Conservation (phyloP, 345 rosid species). For the Euphorbia peplus region DNA sequence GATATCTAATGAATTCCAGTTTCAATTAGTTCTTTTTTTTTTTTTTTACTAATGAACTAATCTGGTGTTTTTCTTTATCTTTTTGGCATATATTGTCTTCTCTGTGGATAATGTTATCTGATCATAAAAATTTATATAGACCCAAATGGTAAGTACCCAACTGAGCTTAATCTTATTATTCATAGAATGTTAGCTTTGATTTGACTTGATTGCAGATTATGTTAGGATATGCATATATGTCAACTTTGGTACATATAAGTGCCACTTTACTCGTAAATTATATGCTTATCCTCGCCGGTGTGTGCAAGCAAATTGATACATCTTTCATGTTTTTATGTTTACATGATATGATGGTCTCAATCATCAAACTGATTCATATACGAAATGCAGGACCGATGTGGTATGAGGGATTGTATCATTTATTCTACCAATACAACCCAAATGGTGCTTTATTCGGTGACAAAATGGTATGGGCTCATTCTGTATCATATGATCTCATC, state of each 20-base stretch:
- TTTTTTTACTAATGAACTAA: not conserved
- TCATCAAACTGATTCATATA: not conserved
- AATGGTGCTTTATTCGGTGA: slow-evolving; percentile 45
- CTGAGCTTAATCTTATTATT: not conserved
- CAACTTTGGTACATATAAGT: too few relatives aligned
- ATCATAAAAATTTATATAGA: slow-evolving; percentile 22
- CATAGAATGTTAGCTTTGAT: not conserved
- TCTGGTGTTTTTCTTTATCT: not conserved
- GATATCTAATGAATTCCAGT: not conserved
- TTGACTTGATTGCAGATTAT: not conserved
- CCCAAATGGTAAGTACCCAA: slow-evolving; percentile 43
- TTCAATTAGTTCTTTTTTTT: not conserved
- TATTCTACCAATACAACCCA: slow-evolving; percentile 67
- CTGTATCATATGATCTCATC: slow-evolving; percentile 62
- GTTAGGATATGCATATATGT: too few relatives aligned
- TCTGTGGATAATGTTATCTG: slow-evolving; percentile 18
- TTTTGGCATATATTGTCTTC: not conserved
- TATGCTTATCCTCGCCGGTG: too few relatives aligned
- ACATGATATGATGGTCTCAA: too few relatives aligned
- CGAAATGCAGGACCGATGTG: slow-evolving; percentile 59
- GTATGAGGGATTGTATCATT: slow-evolving; percentile 62
- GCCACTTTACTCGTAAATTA: too few relatives aligned
- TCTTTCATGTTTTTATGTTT: too few relatives aligned
- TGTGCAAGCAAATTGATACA: too few relatives aligned
- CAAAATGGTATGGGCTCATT: slow-evolving; percentile 61